A percentile compares a stretch with the other conserved stretches of the same genome.
phyloP scores from a whole-genome alignment of 768 basidiomycete genomes.

The Mycena rebaudengoi region DNA sequence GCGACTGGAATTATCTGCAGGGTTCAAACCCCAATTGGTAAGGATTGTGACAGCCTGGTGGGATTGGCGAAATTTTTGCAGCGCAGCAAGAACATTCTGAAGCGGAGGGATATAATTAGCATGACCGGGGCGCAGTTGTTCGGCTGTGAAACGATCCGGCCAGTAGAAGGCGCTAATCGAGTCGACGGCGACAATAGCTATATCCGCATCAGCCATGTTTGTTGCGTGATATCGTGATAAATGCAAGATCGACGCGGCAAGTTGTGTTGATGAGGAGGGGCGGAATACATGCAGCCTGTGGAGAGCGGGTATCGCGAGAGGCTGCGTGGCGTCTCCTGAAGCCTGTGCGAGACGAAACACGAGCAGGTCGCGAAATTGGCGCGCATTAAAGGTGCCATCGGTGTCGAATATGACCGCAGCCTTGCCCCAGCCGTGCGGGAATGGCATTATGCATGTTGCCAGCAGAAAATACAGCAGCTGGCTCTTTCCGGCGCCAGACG shows the following conservation, averaged over 20 bases:
- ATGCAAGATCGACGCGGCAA: conserved; percentile 71
- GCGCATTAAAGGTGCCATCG: conserved; percentile 69
- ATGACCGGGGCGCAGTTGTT: conserved; percentile 52
- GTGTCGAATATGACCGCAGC: conserved; percentile 76
- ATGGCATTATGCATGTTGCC: conserved; percentile 65
- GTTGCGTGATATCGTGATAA: conserved; percentile 62
- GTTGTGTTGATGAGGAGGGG: conserved; percentile 71
- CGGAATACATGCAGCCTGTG: conserved; percentile 71
- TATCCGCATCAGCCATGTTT: conserved; percentile 58
- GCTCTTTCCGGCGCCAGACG: conserved; percentile 79
- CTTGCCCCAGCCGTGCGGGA: conserved; percentile 63
- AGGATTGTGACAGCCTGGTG: conserved; percentile 62
- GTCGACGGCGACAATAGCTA: conserved; percentile 77
- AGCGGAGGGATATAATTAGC: conserved; percentile 42
- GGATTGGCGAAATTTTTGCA: conserved; percentile 57
- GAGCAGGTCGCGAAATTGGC: conserved; percentile 63
- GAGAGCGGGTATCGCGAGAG: conserved; percentile 51
- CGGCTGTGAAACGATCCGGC: conserved; percentile 72
- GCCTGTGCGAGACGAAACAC: conserved; percentile 48
- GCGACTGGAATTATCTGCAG: conserved; percentile 36
- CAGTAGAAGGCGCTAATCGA: conserved; percentile 83
- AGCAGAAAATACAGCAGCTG: conserved; percentile 77
- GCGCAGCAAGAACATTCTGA: conserved; percentile 54
- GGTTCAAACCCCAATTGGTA: conserved; percentile 69
- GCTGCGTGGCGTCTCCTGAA: conserved; percentile 31